Evolutionary conservation across 345 rosid species (phyloP).

Genomic region (Camelina laxa): DNA sequence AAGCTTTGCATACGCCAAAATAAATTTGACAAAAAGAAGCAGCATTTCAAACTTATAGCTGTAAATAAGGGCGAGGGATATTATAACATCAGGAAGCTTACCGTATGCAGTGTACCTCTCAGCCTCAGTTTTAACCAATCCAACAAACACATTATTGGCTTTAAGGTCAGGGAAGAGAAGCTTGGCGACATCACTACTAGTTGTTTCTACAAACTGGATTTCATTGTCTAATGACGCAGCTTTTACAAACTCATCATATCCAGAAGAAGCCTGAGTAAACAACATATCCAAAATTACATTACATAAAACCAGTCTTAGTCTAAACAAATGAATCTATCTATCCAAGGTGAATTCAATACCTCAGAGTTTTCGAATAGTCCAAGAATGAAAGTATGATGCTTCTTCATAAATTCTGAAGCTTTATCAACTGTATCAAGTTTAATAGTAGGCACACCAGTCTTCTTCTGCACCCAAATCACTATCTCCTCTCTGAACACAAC

Average conservation of each 20-base stretch:
- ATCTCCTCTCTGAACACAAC: slow-evolving; percentile 63
- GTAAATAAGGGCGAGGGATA: not conserved
- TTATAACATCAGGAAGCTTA: slow-evolving; percentile 42
- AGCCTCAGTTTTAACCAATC: slow-evolving; percentile 81
- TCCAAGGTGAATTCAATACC: slow-evolving; percentile 48
- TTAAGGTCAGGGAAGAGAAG: slow-evolving; percentile 65
- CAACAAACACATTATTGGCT: slow-evolving; percentile 55
- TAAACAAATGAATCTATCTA: slow-evolving; percentile 2
- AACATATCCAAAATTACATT: not conserved
- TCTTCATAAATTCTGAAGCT: slow-evolving; percentile 65
- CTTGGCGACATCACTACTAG: slow-evolving; percentile 53
- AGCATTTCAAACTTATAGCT: slow-evolving; percentile 2
- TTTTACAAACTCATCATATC: slow-evolving; percentile 70
- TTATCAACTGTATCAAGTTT: slow-evolving; percentile 55
- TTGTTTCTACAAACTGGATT: slow-evolving; percentile 79
- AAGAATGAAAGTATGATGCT: slow-evolving; percentile 55
- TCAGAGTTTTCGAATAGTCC: slow-evolving; percentile 67
- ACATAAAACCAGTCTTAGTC: not conserved
- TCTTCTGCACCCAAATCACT: slow-evolving; percentile 83
- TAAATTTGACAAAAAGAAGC: not conserved
- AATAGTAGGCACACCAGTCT: slow-evolving; percentile 68
- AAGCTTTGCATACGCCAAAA: slow-evolving; percentile 3
- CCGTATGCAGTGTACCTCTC: slow-evolving; percentile 77
- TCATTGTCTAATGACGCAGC: slow-evolving; percentile 70
- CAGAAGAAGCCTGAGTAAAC: slow-evolving; percentile 46